These are phyloP conservation scores for Calonectria pseudoreteaudii DNA, from an alignment of 2,329 filamentous ascomycete genomes.

Conservation along the genomic window DNA sequence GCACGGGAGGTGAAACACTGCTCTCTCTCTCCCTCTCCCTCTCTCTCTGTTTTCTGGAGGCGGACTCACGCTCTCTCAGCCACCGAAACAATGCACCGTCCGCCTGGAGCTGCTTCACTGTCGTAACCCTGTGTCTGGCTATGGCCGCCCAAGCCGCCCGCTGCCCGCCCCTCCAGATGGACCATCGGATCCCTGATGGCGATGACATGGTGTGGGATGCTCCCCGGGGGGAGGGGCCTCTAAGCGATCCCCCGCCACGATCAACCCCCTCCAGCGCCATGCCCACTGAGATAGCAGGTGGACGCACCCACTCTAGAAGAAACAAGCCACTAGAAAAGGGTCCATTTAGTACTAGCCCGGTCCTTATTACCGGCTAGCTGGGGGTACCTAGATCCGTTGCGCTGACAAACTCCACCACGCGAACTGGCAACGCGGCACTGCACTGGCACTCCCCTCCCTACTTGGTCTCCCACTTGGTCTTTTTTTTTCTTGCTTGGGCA, in stretches of 20 bases:
- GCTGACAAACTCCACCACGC: neutral
- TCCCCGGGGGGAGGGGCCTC: neutral
- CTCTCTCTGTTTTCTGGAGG: neutral
- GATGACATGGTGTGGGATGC: neutral
- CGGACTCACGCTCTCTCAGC: neutral
- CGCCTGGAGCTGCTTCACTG: neutral
- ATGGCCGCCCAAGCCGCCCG: neutral
- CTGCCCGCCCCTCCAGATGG: constrained; percentile 4
- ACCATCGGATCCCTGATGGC: neutral
- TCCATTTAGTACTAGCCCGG: neutral
- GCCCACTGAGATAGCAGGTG: neutral
- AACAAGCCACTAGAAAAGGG: constrained; percentile 1
- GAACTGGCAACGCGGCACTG: neutral
- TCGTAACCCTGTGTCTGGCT: constrained; percentile 1
- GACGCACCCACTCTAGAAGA: constrained; percentile 2
- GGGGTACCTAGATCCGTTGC: constrained; percentile 9
- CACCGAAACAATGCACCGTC: neutral
- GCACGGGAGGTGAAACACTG: neutral
- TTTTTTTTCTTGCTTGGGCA: constrained; percentile 16
- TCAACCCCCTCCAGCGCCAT: constrained; percentile 6
- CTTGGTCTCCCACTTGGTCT: neutral
- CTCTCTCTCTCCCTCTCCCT: neutral
- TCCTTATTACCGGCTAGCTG: constrained; percentile 1
- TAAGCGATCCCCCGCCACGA: constrained; percentile 5
- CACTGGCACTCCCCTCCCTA: constrained; percentile 5